Evolutionary conservation across 345 rosid species (phyloP).

Genomic region (Citrus australasica): DNA sequence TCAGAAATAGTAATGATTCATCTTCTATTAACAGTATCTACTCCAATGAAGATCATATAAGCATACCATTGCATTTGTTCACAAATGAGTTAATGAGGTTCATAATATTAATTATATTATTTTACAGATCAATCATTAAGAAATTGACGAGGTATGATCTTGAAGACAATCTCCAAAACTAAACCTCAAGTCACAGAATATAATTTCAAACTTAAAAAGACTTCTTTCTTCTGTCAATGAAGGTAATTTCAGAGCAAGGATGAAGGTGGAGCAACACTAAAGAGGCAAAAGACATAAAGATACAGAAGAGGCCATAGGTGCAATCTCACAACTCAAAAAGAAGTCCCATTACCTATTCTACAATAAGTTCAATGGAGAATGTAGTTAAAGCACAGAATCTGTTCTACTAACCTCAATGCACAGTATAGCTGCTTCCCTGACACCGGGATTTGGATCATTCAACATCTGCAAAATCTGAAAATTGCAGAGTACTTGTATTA

Average conservation of each 20-base stretch:
- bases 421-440: slow-evolving; percentile 85
- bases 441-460: slow-evolving; percentile 82
- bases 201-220: background rate
- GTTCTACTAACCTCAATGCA: slow-evolving; percentile 76
- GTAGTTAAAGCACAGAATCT: slow-evolving; percentile 1
- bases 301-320: background rate
- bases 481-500: slow-evolving; percentile 7
- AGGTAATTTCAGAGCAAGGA: background rate
- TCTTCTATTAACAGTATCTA: background rate
- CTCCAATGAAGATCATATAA: background rate
- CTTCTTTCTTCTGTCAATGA: background rate
- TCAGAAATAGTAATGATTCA: background rate
- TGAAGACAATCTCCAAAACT: background rate
- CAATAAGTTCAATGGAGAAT: background rate
- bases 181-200: background rate
- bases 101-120: background rate
- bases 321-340: background rate
- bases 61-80: background rate
- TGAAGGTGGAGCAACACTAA: background rate
- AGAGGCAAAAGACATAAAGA: background rate
- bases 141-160: background rate
- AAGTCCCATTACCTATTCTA: background rate
- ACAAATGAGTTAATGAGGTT: background rate
- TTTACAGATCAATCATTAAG: background rate
- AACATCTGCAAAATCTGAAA: slow-evolving; percentile 88